Base-by-base conservation (phyloP, 2,329 filamentous ascomycete species). In the Cercospora janseana region DNA sequence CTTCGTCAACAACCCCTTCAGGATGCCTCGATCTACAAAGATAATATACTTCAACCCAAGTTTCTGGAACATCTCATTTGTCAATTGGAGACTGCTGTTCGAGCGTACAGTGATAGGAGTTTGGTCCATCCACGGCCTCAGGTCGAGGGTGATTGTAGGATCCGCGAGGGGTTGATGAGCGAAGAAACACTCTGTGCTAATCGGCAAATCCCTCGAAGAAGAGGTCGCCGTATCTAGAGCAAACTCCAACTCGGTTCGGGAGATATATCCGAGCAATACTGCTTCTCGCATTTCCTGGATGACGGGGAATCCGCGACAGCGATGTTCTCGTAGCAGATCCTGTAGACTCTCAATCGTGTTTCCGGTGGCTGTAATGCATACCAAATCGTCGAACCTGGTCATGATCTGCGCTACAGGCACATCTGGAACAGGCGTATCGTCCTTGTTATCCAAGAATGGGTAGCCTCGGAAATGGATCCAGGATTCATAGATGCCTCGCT, bases 401-500 rank as follows among this genome's bases (percentile, higher is more conserved):
- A 97, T 96, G 62, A 96, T 83, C 58, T 91, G 86, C 7, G 83
- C 78, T n/a, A 88, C 88, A 1, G 88, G 83, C 2, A 96, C 82
- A 69, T 96, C 90, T 16, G 91, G 90, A 7, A 94, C 82, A 12
- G 78, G 73, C 4, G 68, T 64, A 63, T 93, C 87, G 64, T 95
- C 90, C 61, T 85, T 86, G 67, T 94, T 93, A 70, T 97, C 92
- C 47, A 98, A 80, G 71, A 92, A 96, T 0, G 93, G 93, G 66
- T 97, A 98, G 59, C 88, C 89, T 65, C 94, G 93, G 71, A 96
- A 85, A 60, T 90, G 87, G 65, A 98, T 98, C 93, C 93, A 98
- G 47, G 87, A 86, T 69, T 98, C 93, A 73, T 98, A 98, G 70
- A 98, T 97, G 58, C 93, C 90, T 42, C 86, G 83, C 49, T 88